Evolutionary conservation across 305 asterid species (phyloP).

Genomic region (Solanum hybrid): DNA sequence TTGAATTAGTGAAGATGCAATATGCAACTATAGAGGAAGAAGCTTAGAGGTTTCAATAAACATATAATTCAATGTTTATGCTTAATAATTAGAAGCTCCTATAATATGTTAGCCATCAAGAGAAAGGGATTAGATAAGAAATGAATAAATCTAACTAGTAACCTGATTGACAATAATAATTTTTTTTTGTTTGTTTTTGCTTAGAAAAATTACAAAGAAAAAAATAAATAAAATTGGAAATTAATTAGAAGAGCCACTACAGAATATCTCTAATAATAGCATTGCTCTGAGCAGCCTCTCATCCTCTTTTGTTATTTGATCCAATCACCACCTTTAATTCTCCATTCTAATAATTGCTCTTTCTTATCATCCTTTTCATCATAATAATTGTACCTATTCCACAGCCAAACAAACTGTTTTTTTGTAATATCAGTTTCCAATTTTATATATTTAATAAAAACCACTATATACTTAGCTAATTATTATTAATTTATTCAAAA

Average conservation of each 20-base stretch:
- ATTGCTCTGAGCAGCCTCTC: constrained; percentile 61
- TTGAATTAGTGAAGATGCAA: not conserved
- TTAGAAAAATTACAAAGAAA: constrained; percentile 3
- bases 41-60: constrained; percentile 1
- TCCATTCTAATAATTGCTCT: constrained; percentile 10
- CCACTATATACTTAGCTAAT: not conserved
- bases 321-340: not conserved
- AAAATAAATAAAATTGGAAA: constrained; percentile 11
- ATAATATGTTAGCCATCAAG: constrained; percentile 37
- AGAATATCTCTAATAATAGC: constrained; percentile 41
- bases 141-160: constrained; percentile 53
- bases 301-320: constrained; percentile 13
- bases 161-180: constrained; percentile 17
- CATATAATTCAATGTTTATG: not conserved
- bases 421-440: constrained; percentile 20
- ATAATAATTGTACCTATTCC: constrained; percentile 47
- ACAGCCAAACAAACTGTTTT: constrained; percentile 79
- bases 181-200: not conserved
- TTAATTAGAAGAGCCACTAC: constrained; percentile 35
- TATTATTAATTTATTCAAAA: not conserved
- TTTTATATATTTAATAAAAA: not conserved
- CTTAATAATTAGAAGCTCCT: constrained; percentile 2
- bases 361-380: constrained; percentile 12
- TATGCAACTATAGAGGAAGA: not conserved
- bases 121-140: constrained; percentile 7